Evolutionary conservation across 176 grass and related monocot genomes (phyloP), one percentile per base, ranked within the genome.

Genomic region (Aegilops longissima): DNA sequence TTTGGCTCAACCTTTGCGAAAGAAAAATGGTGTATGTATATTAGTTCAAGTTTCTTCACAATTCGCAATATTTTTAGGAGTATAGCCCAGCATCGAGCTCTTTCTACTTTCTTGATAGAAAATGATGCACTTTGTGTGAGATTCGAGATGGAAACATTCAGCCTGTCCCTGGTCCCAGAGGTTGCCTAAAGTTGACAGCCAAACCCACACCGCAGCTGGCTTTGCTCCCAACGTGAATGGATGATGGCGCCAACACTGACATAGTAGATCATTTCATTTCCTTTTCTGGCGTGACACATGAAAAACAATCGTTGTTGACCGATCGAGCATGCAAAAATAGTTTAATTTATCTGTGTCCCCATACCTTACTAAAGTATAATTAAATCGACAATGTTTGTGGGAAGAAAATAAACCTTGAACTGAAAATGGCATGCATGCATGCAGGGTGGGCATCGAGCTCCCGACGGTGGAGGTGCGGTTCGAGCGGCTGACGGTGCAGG

Each of bases 401-500:
- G 4, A 66, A 70, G 2, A 42, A 45, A 45, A 45, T 3, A 12
- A 12, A 5, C 4, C n/a, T 1, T 4, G 0, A 27, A 74, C 23
- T 47, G 40, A 49, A 29, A 45, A 42, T 38, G 1, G 70, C 49
- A 65, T 5, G 70, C 59, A 65, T 5, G 27, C 18, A 39, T 75
- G 76, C 90, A 99, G 97, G 90, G 97, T 99, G 18, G 97, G 97
- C 66, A 96, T 99, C 78, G 83, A 91, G 58, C 90, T 99, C 8
- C 97, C 97, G n/a, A 99, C 92, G 61, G 92, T 96, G 79, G 97
- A 99, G 90, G 97, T 99, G 12, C 79, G 94, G 12, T 99, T 96
- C 85, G 94, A 99, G 85, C 80, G 85, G 8, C 85, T 99, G 64
- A 93, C 63, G 4, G 83, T 99, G 61, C 34, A 93, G 71, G 97